Conservation (phyloP, 2,329 filamentous ascomycete genomes). For the Cladophialophora psammophila region DNA sequence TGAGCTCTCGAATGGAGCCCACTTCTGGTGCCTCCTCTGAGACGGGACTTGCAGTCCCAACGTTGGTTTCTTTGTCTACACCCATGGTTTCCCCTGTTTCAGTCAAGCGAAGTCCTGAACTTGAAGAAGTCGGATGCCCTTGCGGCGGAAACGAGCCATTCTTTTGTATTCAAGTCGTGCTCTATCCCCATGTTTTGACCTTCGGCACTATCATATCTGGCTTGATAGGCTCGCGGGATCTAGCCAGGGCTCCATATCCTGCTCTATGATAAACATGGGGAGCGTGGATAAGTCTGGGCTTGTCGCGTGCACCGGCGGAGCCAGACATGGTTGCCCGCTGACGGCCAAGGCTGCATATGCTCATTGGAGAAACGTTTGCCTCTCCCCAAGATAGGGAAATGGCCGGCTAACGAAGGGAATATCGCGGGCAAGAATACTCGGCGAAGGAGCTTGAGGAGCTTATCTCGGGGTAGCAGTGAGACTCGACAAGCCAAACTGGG, state of each 20-base stretch:
- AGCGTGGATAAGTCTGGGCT: conserved; percentile 3
- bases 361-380: conserved; percentile 7
- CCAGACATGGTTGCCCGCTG: conserved; percentile 9
- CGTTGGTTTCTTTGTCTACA: conserved; percentile 20
- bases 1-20: conserved; percentile 22
- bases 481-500: not conserved
- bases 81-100: conserved; percentile 18
- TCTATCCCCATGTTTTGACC: not conserved
- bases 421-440: conserved; percentile 16
- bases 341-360: not conserved
- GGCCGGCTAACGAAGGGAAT: not conserved
- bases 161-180: conserved; percentile 17
- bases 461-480: conserved; percentile 4
- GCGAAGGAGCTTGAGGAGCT: conserved; percentile 4
- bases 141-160: not conserved
- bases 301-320: not conserved
- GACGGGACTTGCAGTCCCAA: conserved; percentile 18
- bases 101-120: not conserved
- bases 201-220: conserved; percentile 12
- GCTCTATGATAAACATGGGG: conserved; percentile 11
- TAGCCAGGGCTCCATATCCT: conserved; percentile 7
- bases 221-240: conserved; percentile 11
- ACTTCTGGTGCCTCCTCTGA: conserved; percentile 16
- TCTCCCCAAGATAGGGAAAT: conserved; percentile 16
- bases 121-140: not conserved